Evolutionary conservation across 257 asterid genomes (phyloP).

Genomic region (Asclepias syriaca): DNA sequence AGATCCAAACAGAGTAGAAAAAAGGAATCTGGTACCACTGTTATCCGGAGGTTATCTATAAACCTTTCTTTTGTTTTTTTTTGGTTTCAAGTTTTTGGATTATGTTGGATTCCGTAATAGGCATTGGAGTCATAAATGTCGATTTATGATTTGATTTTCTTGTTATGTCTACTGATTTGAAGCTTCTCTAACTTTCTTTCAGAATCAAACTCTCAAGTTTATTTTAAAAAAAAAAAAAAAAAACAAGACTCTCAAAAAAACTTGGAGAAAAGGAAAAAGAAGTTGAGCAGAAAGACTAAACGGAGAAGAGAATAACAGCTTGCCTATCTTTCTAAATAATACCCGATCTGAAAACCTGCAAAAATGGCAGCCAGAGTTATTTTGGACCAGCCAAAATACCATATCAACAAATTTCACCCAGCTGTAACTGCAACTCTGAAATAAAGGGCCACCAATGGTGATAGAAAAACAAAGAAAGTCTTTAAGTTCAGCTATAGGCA

Average conservation of each 20-base stretch:
- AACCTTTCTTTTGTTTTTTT: background rate
- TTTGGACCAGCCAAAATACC: slow-evolving; percentile 1
- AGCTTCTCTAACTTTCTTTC: no score
- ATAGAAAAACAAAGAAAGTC: background rate
- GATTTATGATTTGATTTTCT: no score
- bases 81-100: background rate
- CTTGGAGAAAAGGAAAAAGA: no score
- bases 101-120: background rate
- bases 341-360: background rate
- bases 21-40: background rate
- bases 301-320: slow-evolving; percentile 8
- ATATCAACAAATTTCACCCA: slow-evolving; percentile 4
- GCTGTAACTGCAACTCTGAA: slow-evolving; percentile 6
- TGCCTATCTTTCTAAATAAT: background rate
- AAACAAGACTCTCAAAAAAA: no score
- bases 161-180: no score
- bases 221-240: no score
- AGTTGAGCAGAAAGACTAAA: background rate
- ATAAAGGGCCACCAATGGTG: background rate
- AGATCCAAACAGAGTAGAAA: background rate
- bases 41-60: background rate
- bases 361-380: background rate
- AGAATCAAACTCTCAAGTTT: no score
- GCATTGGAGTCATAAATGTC: background rate
- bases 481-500: background rate